Evolutionary conservation across 225 moss, liverwort and hornwort genomes (phyloP), one percentile per base, ranked within the genome.

Genomic region (Thuidium tamariscinum): DNA sequence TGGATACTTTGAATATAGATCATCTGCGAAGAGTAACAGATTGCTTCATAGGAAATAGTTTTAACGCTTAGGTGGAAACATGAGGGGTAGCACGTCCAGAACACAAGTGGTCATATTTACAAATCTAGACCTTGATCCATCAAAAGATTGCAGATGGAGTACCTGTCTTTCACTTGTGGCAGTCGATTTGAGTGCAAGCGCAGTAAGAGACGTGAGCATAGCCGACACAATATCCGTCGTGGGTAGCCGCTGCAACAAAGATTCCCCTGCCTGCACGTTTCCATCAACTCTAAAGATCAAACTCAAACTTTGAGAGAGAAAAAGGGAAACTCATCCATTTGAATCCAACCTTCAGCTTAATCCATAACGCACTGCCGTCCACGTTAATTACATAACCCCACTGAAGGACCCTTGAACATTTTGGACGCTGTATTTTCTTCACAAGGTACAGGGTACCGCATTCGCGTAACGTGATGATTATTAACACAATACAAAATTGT

Each of bases 121-220:
- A 73, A 83, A 74, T 61, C 74, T 79, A 63, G 37, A 91, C 74
- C 72, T 78, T 52, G 51, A 66, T 87, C 65, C 30, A 84, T 59
- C 21, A 71, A 59, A 66, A 64, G 79, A 46, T 59, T 51, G 88
- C 16, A 89, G 83, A 88, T 84, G 36, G 70, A 83, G 63, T 86
- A 97, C 97, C 92, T 97, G 97, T 85, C 85, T 91, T 84, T 90
- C 90, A 55, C 89, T 91, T 74, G 92, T 94, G 57, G 93, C 91
- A 52, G 90, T 85, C 57, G 95, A 91, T 74, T 95, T 93, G 29
- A 86, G 77, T 70, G 96, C 95, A 81, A 98, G 95, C 26, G 84
- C 85, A 52, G 95, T 95, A 80, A 98, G 96, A 83, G 95, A 92
- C 37, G 89, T 88, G 62, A 98, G 94, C 97, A 94, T 88, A 27